Conservation (phyloP, 345 rosid genomes). For the Iberis pinnata region DNA sequence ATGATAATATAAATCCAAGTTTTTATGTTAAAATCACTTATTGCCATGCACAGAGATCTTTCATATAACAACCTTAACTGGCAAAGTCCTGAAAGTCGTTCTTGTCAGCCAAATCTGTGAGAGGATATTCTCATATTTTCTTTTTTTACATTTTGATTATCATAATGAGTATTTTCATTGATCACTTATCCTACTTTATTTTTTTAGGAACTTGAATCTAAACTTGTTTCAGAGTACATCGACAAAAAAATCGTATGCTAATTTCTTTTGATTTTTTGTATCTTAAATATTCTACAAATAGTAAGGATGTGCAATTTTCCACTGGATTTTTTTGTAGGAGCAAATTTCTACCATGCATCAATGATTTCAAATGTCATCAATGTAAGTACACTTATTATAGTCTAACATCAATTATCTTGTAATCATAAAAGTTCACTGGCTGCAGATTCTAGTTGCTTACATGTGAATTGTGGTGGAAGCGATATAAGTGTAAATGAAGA, state of each 20-base stretch:
- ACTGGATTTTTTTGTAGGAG: slow-evolving; percentile 30
- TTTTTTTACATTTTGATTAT: background rate
- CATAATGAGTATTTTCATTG: slow-evolving; percentile 16
- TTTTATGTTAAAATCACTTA: slow-evolving; percentile 10
- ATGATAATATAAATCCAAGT: slow-evolving; percentile 10
- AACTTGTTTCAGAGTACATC: slow-evolving; percentile 57
- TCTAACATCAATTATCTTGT: no score
- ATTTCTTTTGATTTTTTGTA: slow-evolving; percentile 15
- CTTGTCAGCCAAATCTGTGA: slow-evolving; percentile 50
- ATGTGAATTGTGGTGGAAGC: slow-evolving; percentile 63
- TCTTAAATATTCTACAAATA: no score
- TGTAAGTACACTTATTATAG: slow-evolving; percentile 39
- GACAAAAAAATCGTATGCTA: slow-evolving; percentile 38
- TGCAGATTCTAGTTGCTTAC: slow-evolving; percentile 45
- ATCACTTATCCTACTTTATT: background rate
- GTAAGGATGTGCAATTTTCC: no score
- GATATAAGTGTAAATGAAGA: slow-evolving; percentile 32
- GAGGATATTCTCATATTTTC: slow-evolving; percentile 2
- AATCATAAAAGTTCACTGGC: background rate
- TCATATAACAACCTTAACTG: slow-evolving; percentile 60
- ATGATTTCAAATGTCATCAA: slow-evolving; percentile 41
- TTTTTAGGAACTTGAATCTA: slow-evolving; percentile 46
- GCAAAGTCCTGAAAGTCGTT: slow-evolving; percentile 40
- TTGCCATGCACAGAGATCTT: slow-evolving; percentile 62
- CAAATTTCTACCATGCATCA: slow-evolving; percentile 47